Evolutionary conservation across 345 rosid species (phyloP).

Genomic region (Gossypium bickii): DNA sequence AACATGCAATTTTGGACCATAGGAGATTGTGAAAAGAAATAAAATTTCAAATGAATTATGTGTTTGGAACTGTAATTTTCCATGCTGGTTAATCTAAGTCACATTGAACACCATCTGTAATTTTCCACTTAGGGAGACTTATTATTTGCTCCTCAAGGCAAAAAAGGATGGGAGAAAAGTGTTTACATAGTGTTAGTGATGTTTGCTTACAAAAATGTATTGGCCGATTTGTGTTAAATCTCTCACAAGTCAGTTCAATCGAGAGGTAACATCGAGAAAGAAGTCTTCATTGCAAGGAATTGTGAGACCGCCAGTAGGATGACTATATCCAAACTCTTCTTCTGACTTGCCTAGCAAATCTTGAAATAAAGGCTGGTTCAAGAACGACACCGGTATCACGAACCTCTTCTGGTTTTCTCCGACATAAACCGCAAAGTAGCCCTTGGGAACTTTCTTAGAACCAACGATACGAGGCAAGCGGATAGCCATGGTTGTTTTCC

Average conservation of each 20-base stretch:
- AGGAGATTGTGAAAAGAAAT: background rate
- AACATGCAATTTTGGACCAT: background rate
- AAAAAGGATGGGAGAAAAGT: background rate
- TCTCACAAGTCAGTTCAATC: background rate
- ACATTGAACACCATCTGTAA: background rate
- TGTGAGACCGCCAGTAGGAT: constrained; percentile 38
- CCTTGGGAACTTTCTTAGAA: constrained; percentile 31
- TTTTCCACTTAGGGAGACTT: background rate
- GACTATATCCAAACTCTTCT: constrained; percentile 37
- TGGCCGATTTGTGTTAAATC: background rate
- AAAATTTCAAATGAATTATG: background rate
- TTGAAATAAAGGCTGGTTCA: constrained; percentile 26
- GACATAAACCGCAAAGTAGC: constrained; percentile 19
- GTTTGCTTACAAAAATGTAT: constrained; percentile 16
- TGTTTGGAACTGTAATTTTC: background rate
- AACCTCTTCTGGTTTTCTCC: constrained; percentile 30
- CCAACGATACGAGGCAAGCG: constrained; percentile 6
- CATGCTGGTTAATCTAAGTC: background rate
- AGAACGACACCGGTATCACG: constrained; percentile 25
- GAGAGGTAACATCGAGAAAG: constrained; percentile 30
- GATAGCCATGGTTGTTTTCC: constrained; percentile 2
- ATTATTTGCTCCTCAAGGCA: background rate
- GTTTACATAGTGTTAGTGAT: background rate
- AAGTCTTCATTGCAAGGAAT: constrained; percentile 38
- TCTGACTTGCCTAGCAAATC: constrained; percentile 28